These are phyloP conservation scores for Penicillium polonicum DNA, from an alignment of 2,329 filamentous ascomycete species.

Conservation along the genomic window DNA sequence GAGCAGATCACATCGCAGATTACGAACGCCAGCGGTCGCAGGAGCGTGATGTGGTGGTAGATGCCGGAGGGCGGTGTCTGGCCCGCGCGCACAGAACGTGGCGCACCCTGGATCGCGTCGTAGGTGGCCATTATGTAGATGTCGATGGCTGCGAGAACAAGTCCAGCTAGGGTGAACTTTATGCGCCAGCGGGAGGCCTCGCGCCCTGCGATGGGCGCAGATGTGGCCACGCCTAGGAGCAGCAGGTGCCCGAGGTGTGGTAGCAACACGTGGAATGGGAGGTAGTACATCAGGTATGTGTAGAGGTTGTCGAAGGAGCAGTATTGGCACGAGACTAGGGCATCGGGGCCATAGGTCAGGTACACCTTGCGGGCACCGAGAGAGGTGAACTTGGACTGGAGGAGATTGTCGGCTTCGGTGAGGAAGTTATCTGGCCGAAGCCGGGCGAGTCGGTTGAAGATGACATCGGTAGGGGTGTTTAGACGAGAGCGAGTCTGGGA, in stretches of 20 bases:
- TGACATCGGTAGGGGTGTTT: conserved; percentile 77
- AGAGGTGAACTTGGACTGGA: conserved; percentile 68
- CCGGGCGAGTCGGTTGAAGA: conserved; percentile 70
- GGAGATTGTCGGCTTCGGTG: conserved; percentile 58
- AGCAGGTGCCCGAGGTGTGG: conserved; percentile 80
- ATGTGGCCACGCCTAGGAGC: conserved; percentile 71
- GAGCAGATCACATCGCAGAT: conserved; percentile 64
- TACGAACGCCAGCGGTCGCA: conserved; percentile 64
- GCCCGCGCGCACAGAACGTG: conserved; percentile 60
- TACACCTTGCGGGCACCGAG: conserved; percentile 76
- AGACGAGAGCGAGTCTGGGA: conserved; percentile 72
- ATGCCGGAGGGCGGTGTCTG: conserved; percentile 58
- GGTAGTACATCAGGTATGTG: conserved; percentile 76
- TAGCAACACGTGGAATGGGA: conserved; percentile 65
- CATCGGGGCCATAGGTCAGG: conserved; percentile 74
- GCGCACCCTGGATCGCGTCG: conserved; percentile 52
- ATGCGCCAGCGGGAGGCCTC: conserved; percentile 68
- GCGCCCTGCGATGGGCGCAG: conserved; percentile 61
- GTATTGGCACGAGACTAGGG: conserved; percentile 75
- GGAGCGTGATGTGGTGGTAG: conserved; percentile 51
- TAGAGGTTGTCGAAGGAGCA: conserved; percentile 69
- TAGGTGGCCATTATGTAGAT: conserved; percentile 65
- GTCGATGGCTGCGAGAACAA: conserved; percentile 62
- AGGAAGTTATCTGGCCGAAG: conserved; percentile 42
- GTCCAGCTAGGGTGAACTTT: conserved; percentile 63